These are phyloP conservation scores for Rubia balearica DNA, from an alignment of 305 asterid genomes.

Conservation along the genomic window DNA sequence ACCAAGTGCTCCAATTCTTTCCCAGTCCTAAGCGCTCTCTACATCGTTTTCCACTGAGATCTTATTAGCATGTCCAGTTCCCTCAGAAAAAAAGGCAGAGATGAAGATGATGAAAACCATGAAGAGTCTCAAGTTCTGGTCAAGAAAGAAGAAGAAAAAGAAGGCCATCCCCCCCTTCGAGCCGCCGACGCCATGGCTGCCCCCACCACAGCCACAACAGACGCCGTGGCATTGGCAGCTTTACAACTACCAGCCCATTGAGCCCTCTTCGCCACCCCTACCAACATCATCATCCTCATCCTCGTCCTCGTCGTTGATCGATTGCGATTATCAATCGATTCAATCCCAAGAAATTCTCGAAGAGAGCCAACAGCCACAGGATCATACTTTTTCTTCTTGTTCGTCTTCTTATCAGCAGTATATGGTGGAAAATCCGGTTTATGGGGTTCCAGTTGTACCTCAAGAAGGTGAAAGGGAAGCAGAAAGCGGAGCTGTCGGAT, in stretches of 20 bases:
- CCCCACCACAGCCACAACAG: too few relatives aligned
- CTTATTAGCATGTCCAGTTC: background rate
- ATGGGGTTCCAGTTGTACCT: constrained; percentile 20
- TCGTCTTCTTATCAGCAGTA: constrained; percentile 29
- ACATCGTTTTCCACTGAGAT: background rate
- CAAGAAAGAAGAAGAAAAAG: constrained; percentile 49
- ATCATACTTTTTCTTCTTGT: constrained; percentile 11
- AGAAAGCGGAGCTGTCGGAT: constrained; percentile 35
- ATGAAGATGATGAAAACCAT: constrained; percentile 62
- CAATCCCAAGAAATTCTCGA: too few relatives aligned
- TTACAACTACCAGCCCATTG: constrained; percentile 29
- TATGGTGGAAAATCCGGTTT: constrained; percentile 28
- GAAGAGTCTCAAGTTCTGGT: constrained; percentile 68
- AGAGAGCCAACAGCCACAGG: too few relatives aligned
- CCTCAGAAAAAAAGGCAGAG: background rate
- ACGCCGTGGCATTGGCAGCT: constrained; percentile 17
- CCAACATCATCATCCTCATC: constrained; percentile 23
- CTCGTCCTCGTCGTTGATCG: constrained; percentile 32
- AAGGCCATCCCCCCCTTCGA: constrained; percentile 16
- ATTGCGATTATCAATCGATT: constrained; percentile 33
- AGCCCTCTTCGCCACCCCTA: constrained; percentile 70
- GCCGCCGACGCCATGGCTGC: constrained; percentile 32
- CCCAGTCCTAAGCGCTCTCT: background rate
- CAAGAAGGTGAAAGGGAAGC: constrained; percentile 24
- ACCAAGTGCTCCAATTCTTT: too few relatives aligned